Evolutionary conservation across 805 yeast species (phyloP), one percentile per base, ranked within the genome.

Genomic region (Saccharomycopsis sp.): DNA sequence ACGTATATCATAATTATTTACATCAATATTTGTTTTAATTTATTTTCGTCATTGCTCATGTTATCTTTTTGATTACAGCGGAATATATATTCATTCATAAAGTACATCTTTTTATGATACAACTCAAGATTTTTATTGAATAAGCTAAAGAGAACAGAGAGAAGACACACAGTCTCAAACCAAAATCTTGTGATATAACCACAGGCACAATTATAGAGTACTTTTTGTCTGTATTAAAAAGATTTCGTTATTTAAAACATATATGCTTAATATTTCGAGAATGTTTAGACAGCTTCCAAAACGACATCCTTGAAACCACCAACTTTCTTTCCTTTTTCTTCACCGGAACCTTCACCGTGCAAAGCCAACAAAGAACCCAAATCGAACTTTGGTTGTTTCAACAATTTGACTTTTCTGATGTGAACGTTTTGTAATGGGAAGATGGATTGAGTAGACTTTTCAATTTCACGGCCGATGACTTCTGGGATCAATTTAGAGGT

Each of bases 371-470:
- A 86, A 74, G 96, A 80, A 80, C 97, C 97, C 74, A 93, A 86
- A 79, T 93, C 98, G 85, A 92, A 90, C 84, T 92, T 93, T 78
- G 98, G 98, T 82, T 87, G 96, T 83, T 93, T 93, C 80, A 93
- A 89, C 77, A 93, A 85, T 86, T 93, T 93, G 73, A 93, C 97
- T 84, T 93, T 93, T 86, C 97, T 92, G 79, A 93, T 89, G 87
- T 91, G 96, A 74, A 92, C 96, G 83, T 93, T 91, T 84, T 93
- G 98, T 77, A 93, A 86, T 74, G 98, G 98, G 86, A 82, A 91
- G 82, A 92, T 89, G 72, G 89, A 81, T 79, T 87, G 91, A 68
- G 97, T 89, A 67, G 96, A 85, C 84, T 91, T 92, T 82, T 91
- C 96, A 73, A 92, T 93, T 81, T 93, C 98, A 80, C 96, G 93